phyloP scores from a whole-genome alignment of 2,329 filamentous ascomycete genomes.

The Pseudogymnoascus sp. region DNA sequence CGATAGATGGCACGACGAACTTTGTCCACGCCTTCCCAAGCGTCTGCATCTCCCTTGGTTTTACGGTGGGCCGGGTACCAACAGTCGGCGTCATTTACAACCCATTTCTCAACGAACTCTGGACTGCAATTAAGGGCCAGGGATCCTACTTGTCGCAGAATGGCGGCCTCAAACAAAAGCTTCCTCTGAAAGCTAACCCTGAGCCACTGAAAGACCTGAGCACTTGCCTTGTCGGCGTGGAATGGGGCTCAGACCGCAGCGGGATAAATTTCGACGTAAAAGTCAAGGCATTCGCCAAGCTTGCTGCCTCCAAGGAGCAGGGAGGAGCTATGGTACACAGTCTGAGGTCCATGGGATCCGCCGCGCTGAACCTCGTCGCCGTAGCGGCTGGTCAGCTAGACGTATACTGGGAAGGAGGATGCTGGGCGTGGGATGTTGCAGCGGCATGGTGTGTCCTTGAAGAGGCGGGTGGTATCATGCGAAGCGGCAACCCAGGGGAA shows the following conservation, averaged over 20 bases:
- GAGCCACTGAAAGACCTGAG: constrained; percentile 52
- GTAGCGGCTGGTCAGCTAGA: constrained; percentile 66
- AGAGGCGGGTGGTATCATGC: constrained; percentile 68
- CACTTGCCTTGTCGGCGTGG: constrained; percentile 56
- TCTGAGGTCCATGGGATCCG: constrained; percentile 60
- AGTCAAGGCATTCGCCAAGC: constrained; percentile 52
- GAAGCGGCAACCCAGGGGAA: constrained; percentile 61
- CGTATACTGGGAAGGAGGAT: constrained; percentile 74
- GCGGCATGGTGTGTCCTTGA: constrained; percentile 69
- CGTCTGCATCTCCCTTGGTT: constrained; percentile 68
- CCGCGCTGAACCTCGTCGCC: constrained; percentile 65
- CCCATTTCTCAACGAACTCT: constrained; percentile 62
- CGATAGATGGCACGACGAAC: constrained; percentile 76
- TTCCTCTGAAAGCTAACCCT: constrained; percentile 41
- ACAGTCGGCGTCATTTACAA: constrained; percentile 72
- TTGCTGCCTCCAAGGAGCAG: constrained; percentile 45
- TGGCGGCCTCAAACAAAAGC: constrained; percentile 29
- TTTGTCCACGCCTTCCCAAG: constrained; percentile 69
- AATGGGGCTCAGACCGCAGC: constrained; percentile 63
- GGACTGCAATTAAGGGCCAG: constrained; percentile 57
- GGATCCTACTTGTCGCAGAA: constrained; percentile 48
- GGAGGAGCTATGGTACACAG: constrained; percentile 72
- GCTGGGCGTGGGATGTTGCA: constrained; percentile 80
- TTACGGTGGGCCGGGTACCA: constrained; percentile 53
- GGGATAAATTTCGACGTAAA: constrained; percentile 66